Evolutionary conservation across 768 basidiomycete genomes (phyloP).

Genomic region (Podaxis rugospora): DNA sequence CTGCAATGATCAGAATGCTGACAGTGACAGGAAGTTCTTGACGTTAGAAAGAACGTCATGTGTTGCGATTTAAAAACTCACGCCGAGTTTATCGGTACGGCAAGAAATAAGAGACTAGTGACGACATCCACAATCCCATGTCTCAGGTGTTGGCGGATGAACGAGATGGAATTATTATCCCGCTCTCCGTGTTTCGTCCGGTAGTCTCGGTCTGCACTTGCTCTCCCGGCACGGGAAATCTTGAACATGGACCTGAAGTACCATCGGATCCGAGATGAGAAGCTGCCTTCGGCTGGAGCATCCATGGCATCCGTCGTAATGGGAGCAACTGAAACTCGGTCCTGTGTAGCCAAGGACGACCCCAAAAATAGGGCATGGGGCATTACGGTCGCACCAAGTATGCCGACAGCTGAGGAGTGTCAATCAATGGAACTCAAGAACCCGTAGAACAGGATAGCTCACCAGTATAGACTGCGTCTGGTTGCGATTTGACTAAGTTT

Average conservation of each 20-base stretch:
- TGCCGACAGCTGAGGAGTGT: constrained; percentile 44
- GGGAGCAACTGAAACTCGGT: constrained; percentile 26
- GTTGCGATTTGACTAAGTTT: constrained; percentile 40
- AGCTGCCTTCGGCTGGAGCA: not conserved
- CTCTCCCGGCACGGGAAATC: constrained; percentile 27
- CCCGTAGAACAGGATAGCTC: constrained; percentile 15
- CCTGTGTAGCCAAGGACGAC: constrained; percentile 30
- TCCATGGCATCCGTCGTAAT: not conserved
- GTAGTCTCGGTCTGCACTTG: constrained; percentile 25
- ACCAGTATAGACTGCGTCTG: constrained; percentile 52
- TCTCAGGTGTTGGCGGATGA: constrained; percentile 49
- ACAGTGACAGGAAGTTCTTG: not conserved
- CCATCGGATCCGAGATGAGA: constrained; percentile 14
- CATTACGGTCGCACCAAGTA: constrained; percentile 75
- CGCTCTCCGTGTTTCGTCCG: constrained; percentile 39
- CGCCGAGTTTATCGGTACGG: constrained; percentile 75
- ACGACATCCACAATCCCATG: constrained; percentile 57
- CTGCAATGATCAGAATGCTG: constrained; percentile 70
- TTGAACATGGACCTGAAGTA: constrained; percentile 23
- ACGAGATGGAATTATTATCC: constrained; percentile 41
- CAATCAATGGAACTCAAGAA: not conserved
- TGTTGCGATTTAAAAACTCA: constrained; percentile 20
- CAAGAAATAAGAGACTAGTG: constrained; percentile 58
- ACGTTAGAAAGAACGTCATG: not conserved
- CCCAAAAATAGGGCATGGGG: constrained; percentile 55